phyloP scores from a whole-genome alignment of 2,329 filamentous ascomycete genomes.

The Pseudopithomyces chartarum region DNA sequence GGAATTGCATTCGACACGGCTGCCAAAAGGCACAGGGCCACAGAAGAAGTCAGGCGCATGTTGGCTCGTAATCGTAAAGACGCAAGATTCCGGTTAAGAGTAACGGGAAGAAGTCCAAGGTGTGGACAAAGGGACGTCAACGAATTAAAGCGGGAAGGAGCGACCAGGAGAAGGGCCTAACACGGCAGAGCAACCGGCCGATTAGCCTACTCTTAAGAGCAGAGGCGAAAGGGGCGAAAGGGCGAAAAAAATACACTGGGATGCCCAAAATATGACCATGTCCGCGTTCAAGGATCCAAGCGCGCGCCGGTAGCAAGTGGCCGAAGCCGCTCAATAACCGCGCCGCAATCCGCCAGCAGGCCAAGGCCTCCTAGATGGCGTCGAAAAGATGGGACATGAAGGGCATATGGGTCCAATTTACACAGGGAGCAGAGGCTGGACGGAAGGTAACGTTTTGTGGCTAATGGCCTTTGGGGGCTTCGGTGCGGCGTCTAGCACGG shows the following conservation, averaged over 20 bases:
- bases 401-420: no score
- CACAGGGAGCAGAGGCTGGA: no score
- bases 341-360: not conserved
- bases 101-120: not conserved
- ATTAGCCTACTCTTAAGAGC: not conserved
- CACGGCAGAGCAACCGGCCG: not conserved
- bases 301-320: no score
- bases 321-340: no score
- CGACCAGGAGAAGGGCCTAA: not conserved
- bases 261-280: not conserved
- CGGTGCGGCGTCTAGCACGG: no score
- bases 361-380: no score
- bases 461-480: not conserved
- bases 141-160: not conserved
- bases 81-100: not conserved
- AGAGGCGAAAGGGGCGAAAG: not conserved
- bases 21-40: constrained; percentile 29
- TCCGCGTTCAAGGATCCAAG: not conserved
- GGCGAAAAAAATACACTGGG: not conserved
- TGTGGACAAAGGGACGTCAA: not conserved
- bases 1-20: constrained; percentile 31
- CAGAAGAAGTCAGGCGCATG: constrained; percentile 32
- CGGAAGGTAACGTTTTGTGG: no score
- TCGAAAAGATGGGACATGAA: no score
- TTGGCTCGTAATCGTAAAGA: constrained; percentile 9